Evolutionary conservation across 805 yeast genomes (phyloP).

Genomic region (Pichia kluyveri): DNA sequence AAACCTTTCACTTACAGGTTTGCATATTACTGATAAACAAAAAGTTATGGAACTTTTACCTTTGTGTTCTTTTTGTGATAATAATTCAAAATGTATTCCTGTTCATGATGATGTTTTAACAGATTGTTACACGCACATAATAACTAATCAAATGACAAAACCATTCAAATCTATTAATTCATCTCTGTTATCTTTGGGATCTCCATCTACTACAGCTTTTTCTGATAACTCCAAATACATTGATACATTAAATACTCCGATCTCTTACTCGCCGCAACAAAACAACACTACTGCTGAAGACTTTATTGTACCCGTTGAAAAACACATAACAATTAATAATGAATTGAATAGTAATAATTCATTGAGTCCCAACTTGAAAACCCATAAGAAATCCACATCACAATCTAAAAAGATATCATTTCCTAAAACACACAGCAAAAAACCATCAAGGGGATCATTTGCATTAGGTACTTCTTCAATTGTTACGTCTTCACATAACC

Average conservation of each 20-base stretch:
- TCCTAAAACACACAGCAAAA: slow-evolving; percentile 15
- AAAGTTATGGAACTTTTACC: slow-evolving; percentile 17
- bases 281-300: background rate
- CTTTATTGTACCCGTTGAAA: background rate
- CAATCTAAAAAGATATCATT: background rate
- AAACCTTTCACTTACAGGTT: slow-evolving; percentile 1
- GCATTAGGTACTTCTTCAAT: slow-evolving; percentile 27
- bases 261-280: no score
- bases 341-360: background rate
- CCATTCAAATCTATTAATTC: background rate
- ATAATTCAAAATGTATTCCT: slow-evolving; percentile 17
- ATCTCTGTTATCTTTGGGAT: background rate
- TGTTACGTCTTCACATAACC: slow-evolving; percentile 19
- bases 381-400: background rate
- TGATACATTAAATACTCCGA: background rate
- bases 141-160: background rate
- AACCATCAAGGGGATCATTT: slow-evolving; percentile 27
- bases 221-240: background rate
- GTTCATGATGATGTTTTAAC: slow-evolving; percentile 11
- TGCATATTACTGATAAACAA: slow-evolving; percentile 1
- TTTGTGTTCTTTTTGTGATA: slow-evolving; percentile 17
- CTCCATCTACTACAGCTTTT: background rate
- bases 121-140: slow-evolving; percentile 13
- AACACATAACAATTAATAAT: background rate
- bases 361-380: background rate